Evolutionary conservation across 2,329 filamentous ascomycete genomes (phyloP).

Genomic region (Pseudovirgaria hyperparasitica): DNA sequence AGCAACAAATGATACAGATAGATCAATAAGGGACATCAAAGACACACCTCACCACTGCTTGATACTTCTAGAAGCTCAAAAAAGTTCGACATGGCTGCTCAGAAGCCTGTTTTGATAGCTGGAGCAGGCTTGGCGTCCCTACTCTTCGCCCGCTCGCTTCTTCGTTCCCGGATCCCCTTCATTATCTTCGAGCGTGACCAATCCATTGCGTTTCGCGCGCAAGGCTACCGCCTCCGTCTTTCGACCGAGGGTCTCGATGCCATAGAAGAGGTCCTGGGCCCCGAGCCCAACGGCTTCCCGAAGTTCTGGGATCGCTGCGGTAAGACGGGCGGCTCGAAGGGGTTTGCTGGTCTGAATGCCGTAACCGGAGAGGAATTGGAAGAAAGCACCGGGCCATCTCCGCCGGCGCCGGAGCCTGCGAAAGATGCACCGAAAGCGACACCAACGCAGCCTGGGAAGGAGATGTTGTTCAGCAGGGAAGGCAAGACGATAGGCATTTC

Average conservation of each 20-base stretch:
- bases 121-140: conserved; percentile 20
- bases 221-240: conserved; percentile 50
- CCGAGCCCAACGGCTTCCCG: conserved; percentile 30
- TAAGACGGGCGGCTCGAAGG: conserved; percentile 43
- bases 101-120: conserved; percentile 29
- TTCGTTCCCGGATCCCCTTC: conserved; percentile 18
- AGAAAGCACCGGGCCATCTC: conserved; percentile 5
- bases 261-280: conserved; percentile 44
- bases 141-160: conserved; percentile 17
- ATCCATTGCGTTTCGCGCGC: conserved; percentile 43
- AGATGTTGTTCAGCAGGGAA: conserved; percentile 35
- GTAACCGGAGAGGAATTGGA: conserved; percentile 36
- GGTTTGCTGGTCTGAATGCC: conserved; percentile 39
- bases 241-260: conserved; percentile 45
- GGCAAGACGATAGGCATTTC: conserved; percentile 50
- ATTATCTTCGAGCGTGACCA: conserved; percentile 28
- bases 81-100: too few species aligned
- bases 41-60: too few species aligned
- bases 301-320: conserved; percentile 48
- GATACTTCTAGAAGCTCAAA: too few species aligned
- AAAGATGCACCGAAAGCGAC: too few species aligned
- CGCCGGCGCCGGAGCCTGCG: conserved; percentile 11
- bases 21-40: too few species aligned
- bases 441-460: conserved; percentile 8
- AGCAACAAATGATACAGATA: too few species aligned